These are phyloP conservation scores for Trifolium repens DNA, from an alignment of 306 rosid species.

Conservation along the genomic window DNA sequence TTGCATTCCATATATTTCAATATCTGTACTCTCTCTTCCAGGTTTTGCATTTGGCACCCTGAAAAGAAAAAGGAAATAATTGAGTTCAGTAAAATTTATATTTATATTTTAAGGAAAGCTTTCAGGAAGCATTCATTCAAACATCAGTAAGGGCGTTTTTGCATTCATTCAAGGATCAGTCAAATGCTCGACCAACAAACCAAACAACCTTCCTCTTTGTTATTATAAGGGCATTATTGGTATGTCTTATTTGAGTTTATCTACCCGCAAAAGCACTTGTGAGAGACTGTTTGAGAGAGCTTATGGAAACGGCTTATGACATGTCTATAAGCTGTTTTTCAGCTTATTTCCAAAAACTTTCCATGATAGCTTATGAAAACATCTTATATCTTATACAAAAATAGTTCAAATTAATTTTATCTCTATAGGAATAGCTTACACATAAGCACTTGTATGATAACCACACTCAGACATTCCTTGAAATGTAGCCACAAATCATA, in stretches of 20 bases:
- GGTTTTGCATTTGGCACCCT: conserved; percentile 98
- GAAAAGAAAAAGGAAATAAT: not conserved
- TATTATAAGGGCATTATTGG: not conserved
- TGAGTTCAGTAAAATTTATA: not conserved
- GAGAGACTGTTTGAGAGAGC: not conserved
- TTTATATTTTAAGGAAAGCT: not conserved
- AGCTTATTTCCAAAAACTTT: not conserved
- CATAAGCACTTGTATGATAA: not conserved
- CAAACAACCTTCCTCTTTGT: not conserved
- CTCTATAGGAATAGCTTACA: not conserved
- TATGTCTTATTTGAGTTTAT: not conserved
- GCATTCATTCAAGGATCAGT: not conserved
- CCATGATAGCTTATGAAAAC: not conserved
- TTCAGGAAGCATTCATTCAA: not conserved
- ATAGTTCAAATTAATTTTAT: not conserved
- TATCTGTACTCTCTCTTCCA: conserved; percentile 87
- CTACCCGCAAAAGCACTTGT: not conserved
- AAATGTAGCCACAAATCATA: too few relatives aligned
- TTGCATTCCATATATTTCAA: conserved; percentile 99
- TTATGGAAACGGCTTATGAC: not conserved
- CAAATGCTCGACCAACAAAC: not conserved
- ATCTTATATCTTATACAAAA: not conserved
- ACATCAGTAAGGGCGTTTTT: not conserved
- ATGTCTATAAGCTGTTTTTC: not conserved
- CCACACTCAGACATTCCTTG: not conserved